These are phyloP conservation scores for Allium fistulosum DNA, from an alignment of 106 monocot genomes.

Conservation along the genomic window DNA sequence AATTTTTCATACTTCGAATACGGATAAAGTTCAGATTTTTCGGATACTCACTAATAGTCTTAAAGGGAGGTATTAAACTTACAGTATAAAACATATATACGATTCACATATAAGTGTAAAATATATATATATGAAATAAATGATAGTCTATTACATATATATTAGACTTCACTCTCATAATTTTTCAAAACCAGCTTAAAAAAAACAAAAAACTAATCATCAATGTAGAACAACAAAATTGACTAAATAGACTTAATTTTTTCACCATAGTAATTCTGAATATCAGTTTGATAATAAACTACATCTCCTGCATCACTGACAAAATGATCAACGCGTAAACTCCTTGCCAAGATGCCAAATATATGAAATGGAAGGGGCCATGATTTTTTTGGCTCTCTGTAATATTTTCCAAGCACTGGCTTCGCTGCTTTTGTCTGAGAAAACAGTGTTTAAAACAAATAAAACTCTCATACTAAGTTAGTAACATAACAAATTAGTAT, in stretches of 20 bases:
- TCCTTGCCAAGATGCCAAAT: slow-evolving; percentile 22
- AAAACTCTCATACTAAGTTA: background rate
- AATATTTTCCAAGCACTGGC: slow-evolving; percentile 50
- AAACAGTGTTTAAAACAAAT: background rate
- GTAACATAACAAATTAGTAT: background rate
- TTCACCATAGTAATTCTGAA: background rate
- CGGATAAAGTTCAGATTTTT: too few relatives aligned
- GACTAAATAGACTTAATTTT: background rate
- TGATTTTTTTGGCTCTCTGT: slow-evolving; percentile 45
- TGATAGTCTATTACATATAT: too few relatives aligned
- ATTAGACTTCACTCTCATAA: too few relatives aligned
- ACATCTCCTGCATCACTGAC: slow-evolving; percentile 39
- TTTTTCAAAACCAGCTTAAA: too few relatives aligned
- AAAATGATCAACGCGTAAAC: slow-evolving; percentile 37
- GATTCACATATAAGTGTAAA: too few relatives aligned
- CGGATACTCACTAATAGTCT: too few relatives aligned
- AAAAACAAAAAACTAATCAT: too few relatives aligned
- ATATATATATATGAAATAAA: too few relatives aligned
- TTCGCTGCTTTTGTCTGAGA: slow-evolving; percentile 40
- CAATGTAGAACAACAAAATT: too few relatives aligned
- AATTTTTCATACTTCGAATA: too few relatives aligned
- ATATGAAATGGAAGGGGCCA: slow-evolving; percentile 33
- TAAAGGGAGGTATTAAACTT: too few relatives aligned
- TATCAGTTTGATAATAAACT: slow-evolving; percentile 41
- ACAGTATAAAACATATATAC: too few relatives aligned